Evolutionary conservation across 2,329 filamentous ascomycete genomes (phyloP), one percentile per base, ranked within the genome.

Genomic region (Alternaria ventricosa): DNA sequence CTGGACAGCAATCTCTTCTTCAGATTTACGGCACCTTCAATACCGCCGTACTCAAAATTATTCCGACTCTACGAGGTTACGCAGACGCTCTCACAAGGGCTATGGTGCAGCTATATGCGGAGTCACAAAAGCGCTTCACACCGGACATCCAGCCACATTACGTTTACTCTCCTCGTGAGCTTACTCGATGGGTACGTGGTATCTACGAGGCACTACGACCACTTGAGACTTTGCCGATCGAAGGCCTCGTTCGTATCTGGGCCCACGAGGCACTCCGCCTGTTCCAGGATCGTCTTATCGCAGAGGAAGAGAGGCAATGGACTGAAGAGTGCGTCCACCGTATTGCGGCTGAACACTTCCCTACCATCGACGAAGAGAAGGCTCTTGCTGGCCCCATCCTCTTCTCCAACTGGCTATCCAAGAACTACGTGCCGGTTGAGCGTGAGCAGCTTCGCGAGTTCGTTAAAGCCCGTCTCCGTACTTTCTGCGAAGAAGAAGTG

Each of bases 1-100:
- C 96, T 64, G 96, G 96, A 74, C 94, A 99, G 82, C 86, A 94
- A 46, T 99, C 96, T 4, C 87, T 99, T 41, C 91, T 90, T 71
- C 96, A 99, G 79, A 99, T 99, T 71, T 99, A 99, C 78, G 96
- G 96, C 71, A 98, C 96, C 0, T 99, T 99, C 87, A 99, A 97
- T 79, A 92, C 88, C 59, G 96, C 96, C 10, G 89, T 99, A 46
- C 90, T 99, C 77, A 99, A 99, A 86, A 96, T 99, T 66, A 91
- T 99, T 55, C 95, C 96, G 1, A 90, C 94, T 13, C 85, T 99
- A n/a, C 92, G 96, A 71, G 96, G 96, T 49, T 98, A 98, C 78
- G 90, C 96, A 0, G 96, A 98, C 62, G 88, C 94, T 12, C 89
- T 99, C 64, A 99, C 96, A 0, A 94, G 94, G 76, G 93, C 96